Evolutionary conservation across 495 filamentous ascomycete genomes (phyloP), one percentile per base, ranked within the genome.

Genomic region (Neurospora sp.): DNA sequence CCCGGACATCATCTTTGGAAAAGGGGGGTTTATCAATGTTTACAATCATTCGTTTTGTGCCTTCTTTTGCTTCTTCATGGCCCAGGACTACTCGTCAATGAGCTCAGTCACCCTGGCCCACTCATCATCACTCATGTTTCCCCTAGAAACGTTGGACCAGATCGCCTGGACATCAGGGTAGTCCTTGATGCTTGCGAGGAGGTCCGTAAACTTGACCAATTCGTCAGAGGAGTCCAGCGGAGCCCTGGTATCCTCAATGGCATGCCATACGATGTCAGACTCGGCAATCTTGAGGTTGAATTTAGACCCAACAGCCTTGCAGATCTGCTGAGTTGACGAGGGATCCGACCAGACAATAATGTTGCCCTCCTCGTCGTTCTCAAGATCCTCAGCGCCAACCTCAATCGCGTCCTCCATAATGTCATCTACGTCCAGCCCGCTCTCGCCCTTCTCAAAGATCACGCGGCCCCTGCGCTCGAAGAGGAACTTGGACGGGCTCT

Each of bases 401-500:
- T 99, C 94, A 48, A 98, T 88, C 8, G 92, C 93, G 42, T 90
- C 86, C 75, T 97, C 96, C 75, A 98, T 82, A 48, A 93, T 88
- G 31, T 92, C 88, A 72, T 97, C 94, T n/a, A 89, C 83, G 42
- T 85, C 86, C 39, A 90, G 59, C 2, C 83, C 86, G 77, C 2
- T 74, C 43, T 76, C 88, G 74, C 87, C 85, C 73, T 86, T 87
- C 76, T 91, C 89, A 73, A 97, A 90, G 4, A 89, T 82, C 24
- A 94, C 85, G 70, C 87, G 86, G 6, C 96, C 93, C 66, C 89
- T 89, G 78, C 91, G 92, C 70, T 92, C 86, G 78, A 99, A 99
- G 70, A 97, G 83, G 80, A 95, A 98, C 10, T 86, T 89, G 40
- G 92, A 92, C 2, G 94, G 89, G 17, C 92, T 91, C 5, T 87